Percentiles rank a stretch among this genome's conserved stretches.
These are phyloP conservation scores for Takakia lepidozioides DNA, from an alignment of 225 moss, liverwort and hornwort genomes.

Conservation along the genomic window DNA sequence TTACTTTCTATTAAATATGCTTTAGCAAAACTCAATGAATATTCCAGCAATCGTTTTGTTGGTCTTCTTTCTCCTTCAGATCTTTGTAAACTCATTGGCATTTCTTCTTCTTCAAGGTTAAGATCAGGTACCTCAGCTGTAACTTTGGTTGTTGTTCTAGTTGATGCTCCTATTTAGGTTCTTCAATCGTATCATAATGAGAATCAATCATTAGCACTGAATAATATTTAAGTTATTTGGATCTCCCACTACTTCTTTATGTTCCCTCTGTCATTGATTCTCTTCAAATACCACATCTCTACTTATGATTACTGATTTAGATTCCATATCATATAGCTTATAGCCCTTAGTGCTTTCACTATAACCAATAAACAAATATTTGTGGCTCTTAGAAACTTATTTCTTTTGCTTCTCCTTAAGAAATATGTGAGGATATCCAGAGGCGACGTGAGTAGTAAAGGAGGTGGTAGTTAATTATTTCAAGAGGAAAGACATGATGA, in stretches of 20 bases:
- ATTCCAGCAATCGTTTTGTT: neutral
- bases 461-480: too few species aligned
- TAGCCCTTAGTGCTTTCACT: neutral
- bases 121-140: neutral
- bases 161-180: neutral
- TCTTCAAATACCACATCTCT: neutral
- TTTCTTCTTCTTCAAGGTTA: neutral
- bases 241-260: neutral
- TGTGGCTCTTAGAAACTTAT: neutral
- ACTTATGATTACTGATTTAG: neutral
- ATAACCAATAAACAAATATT: slow-evolving; percentile 1
- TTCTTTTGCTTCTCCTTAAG: neutral
- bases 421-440: too few species aligned
- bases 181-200: neutral
- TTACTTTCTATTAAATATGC: too few species aligned
- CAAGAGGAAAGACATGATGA: too few species aligned
- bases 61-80: neutral
- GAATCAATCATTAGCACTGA: too few species aligned
- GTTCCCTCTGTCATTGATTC: too few species aligned
- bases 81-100: neutral
- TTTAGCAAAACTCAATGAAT: too few species aligned
- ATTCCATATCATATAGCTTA: neutral
- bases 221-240: too few species aligned
- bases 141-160: neutral
- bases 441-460: too few species aligned